Conservation (phyloP, 1,284 basidiomycete genomes). For the Acaromyces ingoldii region DNA sequence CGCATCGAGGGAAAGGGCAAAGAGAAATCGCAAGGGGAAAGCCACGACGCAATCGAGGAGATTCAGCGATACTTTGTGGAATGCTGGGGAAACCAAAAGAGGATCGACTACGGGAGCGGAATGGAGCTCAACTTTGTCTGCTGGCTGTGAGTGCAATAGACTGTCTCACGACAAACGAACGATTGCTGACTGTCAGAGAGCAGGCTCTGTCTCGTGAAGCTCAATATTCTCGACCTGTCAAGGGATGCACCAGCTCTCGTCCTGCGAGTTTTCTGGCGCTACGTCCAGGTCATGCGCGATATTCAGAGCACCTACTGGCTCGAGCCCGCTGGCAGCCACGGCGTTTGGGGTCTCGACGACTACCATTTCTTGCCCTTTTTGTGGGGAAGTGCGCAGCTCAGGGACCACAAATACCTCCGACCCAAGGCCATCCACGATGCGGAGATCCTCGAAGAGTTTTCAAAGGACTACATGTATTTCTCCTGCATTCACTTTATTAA, state of each 20-base stretch:
- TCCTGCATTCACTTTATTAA: conserved; percentile 96
- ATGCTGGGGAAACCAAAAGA: conserved; percentile 81
- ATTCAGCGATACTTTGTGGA: conserved; percentile 72
- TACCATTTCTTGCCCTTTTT: conserved; percentile 95
- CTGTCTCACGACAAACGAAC: background rate
- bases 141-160: conserved; percentile 71
- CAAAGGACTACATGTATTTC: conserved; percentile 92
- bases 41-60: conserved; percentile 20
- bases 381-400: conserved; percentile 77
- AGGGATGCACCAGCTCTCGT: conserved; percentile 75
- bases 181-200: background rate
- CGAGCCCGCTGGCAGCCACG: conserved; percentile 94
- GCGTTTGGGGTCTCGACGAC: conserved; percentile 97
- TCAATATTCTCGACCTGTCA: conserved; percentile 61
- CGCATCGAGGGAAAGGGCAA: conserved; percentile 38
- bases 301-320: conserved; percentile 95
- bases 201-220: conserved; percentile 67
- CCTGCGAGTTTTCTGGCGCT: conserved; percentile 76
- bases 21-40: conserved; percentile 7
- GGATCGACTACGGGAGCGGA: conserved; percentile 97
- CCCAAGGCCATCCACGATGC: conserved; percentile 88
- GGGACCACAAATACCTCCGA: conserved; percentile 78
- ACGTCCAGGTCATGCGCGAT: conserved; percentile 66
- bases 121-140: conserved; percentile 98
- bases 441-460: conserved; percentile 89